A percentile compares a stretch with the other conserved stretches of the same genome.
phyloP scores from a whole-genome alignment of 2,329 filamentous ascomycete species.

The Paraphaeosphaeria sporulosa region DNA sequence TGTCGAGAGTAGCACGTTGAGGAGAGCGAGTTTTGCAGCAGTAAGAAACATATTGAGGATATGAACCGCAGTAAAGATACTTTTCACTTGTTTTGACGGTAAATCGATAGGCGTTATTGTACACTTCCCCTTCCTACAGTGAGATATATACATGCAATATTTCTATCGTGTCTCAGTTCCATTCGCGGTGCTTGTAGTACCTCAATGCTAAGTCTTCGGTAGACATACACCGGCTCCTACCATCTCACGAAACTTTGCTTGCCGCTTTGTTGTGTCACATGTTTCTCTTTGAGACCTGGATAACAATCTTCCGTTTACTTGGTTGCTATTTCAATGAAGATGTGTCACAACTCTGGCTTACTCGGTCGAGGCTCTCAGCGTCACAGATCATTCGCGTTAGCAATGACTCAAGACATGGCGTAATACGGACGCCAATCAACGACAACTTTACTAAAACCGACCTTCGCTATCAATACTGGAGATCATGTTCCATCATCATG shows the following conservation, averaged over 20 bases:
- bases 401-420: neutral
- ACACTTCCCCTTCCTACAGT: neutral
- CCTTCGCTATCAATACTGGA: neutral
- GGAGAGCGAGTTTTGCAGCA: neutral
- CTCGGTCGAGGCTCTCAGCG: neutral
- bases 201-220: neutral
- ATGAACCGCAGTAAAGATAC: neutral
- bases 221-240: neutral
- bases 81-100: neutral
- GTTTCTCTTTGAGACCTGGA: neutral
- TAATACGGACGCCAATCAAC: neutral
- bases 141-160: neutral
- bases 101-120: neutral
- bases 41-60: neutral
- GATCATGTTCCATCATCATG: neutral
- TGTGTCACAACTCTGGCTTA: no score
- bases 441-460: neutral
- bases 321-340: neutral
- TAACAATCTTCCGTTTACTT: neutral
- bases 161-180: neutral
- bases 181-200: neutral
- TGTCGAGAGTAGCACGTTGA: neutral
- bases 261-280: neutral
- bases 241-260: neutral
- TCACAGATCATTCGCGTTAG: neutral